Conservation (phyloP, 2,329 filamentous ascomycete genomes). For the Talaromyces sp. region DNA sequence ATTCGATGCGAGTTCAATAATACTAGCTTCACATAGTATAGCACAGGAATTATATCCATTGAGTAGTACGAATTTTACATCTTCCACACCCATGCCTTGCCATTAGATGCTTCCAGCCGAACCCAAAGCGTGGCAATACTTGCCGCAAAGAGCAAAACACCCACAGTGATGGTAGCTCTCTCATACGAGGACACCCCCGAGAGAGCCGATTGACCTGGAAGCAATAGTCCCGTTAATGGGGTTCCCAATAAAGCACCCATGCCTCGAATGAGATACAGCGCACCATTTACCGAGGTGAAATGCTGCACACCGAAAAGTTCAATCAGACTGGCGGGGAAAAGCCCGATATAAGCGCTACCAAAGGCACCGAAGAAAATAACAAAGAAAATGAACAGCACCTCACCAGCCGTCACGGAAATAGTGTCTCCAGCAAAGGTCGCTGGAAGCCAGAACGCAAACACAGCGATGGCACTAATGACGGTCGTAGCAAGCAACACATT, state of each 20-base stretch:
- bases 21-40: no score
- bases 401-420: conserved; percentile 14
- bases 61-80: no score
- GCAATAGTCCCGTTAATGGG: conserved; percentile 34
- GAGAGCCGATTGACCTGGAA: conserved; percentile 26
- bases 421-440: conserved; percentile 20
- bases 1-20: no score
- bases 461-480: conserved; percentile 32
- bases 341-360: conserved; percentile 43
- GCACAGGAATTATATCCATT: no score
- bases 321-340: conserved; percentile 43
- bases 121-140: conserved; percentile 32
- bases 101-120: conserved; percentile 28
- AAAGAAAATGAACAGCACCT: conserved; percentile 38
- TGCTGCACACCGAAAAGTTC: conserved; percentile 43
- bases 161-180: conserved; percentile 28
- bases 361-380: conserved; percentile 41
- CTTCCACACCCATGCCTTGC: conserved; percentile 27
- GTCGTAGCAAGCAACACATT: conserved; percentile 43
- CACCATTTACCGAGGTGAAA: conserved; percentile 42
- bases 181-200: conserved; percentile 24
- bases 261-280: conserved; percentile 43
- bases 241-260: conserved; percentile 43
- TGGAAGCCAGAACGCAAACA: conserved; percentile 32
- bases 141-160: conserved; percentile 30